Evolutionary conservation across 352 stramenopile species (phyloP).

Genomic region (Phytophthora pini): DNA sequence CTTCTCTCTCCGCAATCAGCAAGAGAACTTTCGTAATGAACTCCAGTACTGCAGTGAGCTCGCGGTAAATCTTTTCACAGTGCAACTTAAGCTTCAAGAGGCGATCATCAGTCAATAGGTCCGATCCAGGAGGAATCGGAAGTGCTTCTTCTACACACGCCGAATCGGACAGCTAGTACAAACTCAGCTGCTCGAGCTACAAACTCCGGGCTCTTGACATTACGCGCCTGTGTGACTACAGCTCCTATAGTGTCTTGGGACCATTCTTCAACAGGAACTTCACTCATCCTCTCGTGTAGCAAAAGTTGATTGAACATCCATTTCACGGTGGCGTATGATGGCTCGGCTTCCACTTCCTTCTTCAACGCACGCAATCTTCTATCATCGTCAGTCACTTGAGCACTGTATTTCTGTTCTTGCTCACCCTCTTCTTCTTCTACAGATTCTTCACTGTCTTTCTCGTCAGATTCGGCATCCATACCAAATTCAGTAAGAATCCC

Average conservation of each 20-base stretch:
- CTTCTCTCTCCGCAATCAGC: slow-evolving; percentile 12
- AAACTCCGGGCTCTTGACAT: no score
- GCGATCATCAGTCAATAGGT: slow-evolving; percentile 11
- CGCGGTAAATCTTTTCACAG: slow-evolving; percentile 8
- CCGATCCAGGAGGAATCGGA: slow-evolving; percentile 5
- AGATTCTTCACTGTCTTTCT: slow-evolving; percentile 19
- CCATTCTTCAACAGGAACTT: slow-evolving; percentile 27
- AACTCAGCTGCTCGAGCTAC: slow-evolving; percentile 6
- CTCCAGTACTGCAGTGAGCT: neutral
- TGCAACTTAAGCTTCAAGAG: slow-evolving; percentile 23
- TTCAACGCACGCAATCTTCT: slow-evolving; percentile 9
- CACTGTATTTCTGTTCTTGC: neutral
- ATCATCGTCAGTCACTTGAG: no score
- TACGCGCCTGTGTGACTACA: no score
- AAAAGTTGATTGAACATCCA: slow-evolving; percentile 26
- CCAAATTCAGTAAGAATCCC: slow-evolving; percentile 23
- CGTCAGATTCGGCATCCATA: slow-evolving; percentile 10
- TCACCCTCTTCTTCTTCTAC: slow-evolving; percentile 15
- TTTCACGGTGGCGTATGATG: slow-evolving; percentile 16
- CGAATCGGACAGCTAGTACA: slow-evolving; percentile 17
- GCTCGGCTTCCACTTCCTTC: neutral
- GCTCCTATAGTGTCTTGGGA: neutral
- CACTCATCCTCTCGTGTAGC: slow-evolving; percentile 24
- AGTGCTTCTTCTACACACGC: slow-evolving; percentile 19
- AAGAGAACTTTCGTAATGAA: slow-evolving; percentile 1